Conservation (phyloP, 2,329 filamentous ascomycete species). For the Cordyceps fumosorosea region DNA sequence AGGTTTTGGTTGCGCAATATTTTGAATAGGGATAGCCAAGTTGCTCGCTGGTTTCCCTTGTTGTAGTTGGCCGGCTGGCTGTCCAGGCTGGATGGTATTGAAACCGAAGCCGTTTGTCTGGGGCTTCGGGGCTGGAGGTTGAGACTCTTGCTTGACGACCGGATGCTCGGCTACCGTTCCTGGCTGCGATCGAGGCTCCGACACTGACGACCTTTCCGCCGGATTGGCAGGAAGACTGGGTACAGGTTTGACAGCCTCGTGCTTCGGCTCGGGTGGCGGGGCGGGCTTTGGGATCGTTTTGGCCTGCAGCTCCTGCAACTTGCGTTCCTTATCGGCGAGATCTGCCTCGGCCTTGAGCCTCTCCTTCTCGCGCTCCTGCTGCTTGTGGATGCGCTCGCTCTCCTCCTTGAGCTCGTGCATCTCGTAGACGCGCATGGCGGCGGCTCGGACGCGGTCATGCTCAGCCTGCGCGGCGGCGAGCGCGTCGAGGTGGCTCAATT, state of each 20-base stretch:
- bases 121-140: slow-evolving; percentile 8
- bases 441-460: slow-evolving; percentile 57
- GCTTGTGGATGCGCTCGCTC: slow-evolving; percentile 35
- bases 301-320: slow-evolving; percentile 40
- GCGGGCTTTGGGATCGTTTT: slow-evolving; percentile 39
- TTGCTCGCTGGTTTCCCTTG: not conserved
- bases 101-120: slow-evolving; percentile 18
- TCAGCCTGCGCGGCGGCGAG: slow-evolving; percentile 58
- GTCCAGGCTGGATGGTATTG: slow-evolving; percentile 19
- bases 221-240: slow-evolving; percentile 13
- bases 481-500: slow-evolving; percentile 57
- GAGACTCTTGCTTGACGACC: slow-evolving; percentile 11
- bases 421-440: slow-evolving; percentile 42
- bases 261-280: slow-evolving; percentile 20
- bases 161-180: not conserved
- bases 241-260: slow-evolving; percentile 11
- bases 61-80: slow-evolving; percentile 15
- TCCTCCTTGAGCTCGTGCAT: slow-evolving; percentile 41
- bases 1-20: slow-evolving; percentile 12
- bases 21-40: not conserved
- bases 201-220: slow-evolving; percentile 12
- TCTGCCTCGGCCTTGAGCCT: slow-evolving; percentile 38
- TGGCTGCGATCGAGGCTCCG: not conserved
- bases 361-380: slow-evolving; percentile 40
- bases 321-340: slow-evolving; percentile 40